Evolutionary conservation across 768 basidiomycete genomes (phyloP), one percentile per base, ranked within the genome.

Genomic region (Pholiota microspora): DNA sequence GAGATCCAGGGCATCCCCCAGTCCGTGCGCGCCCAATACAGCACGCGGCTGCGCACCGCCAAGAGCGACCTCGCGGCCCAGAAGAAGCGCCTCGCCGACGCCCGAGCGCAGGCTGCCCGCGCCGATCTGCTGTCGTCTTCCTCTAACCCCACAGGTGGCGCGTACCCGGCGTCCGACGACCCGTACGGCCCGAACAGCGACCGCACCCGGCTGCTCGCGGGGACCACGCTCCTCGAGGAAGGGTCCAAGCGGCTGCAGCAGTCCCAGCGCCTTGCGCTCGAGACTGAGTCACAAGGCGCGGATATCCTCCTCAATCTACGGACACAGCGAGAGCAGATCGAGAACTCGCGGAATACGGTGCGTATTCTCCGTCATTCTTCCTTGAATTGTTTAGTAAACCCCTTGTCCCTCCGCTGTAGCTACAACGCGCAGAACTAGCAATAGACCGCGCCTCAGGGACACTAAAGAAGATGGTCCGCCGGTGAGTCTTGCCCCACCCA

Each of bases 1-100:
- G 97, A 99, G 74, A 87, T 96, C 6, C 94, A 94, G 63, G 90
- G 92, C 9, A 94, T 98, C 66, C 94, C 94, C 0, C 86, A 91
- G 65, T 88, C 89, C 18, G 78, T 94, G 62, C 83, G 89, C 48
- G 73, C 85, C 0, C 82, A 85, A 57, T 95, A 94, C 67, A 86
- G 89, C 57, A 69, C 79, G 16, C 85, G 92, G 56, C 81, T 97
- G 49, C 80, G 83, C 58, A 73, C 82, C 8, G 84, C 90, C 56
- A 95, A 94, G 67, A 72, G 82, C 2, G 86, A 88, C 47, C 77
- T 98, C 15, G 73, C 82, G 34, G 82, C 80, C 58, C 86, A 83
- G 75, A 98, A 97, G 78, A 91, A 91, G 69, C 78, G 81, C 27
- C 80, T 85, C 53, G 87, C 88, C 67, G 91, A 94, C 48, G 67